Conservation (phyloP, 1,284 basidiomycete species). For the Tausonia pullulans region DNA sequence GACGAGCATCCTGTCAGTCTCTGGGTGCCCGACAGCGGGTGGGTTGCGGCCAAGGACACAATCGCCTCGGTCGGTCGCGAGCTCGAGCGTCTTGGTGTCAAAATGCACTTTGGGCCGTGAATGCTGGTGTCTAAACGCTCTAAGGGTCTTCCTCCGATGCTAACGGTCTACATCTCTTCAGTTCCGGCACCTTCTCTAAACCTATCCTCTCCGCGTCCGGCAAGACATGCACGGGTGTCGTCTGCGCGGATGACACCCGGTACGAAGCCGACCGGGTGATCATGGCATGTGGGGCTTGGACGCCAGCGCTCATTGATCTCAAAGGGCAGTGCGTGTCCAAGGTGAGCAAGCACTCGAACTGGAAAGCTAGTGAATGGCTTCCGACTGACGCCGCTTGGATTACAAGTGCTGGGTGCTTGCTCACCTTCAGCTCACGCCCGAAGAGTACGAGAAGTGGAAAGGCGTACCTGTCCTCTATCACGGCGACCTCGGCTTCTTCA, state of each 20-base stretch:
- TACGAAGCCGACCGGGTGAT: conserved; percentile 29
- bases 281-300: conserved; percentile 34
- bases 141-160: neutral
- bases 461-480: conserved; percentile 53
- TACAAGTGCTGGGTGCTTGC: conserved; percentile 29
- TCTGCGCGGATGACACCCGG: conserved; percentile 26
- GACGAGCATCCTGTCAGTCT: conserved; percentile 2
- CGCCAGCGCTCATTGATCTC: conserved; percentile 29
- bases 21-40: conserved; percentile 23
- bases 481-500: conserved; percentile 21
- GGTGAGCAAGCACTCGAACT: conserved; percentile 17
- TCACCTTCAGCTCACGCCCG: conserved; percentile 52
- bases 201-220: conserved; percentile 22
- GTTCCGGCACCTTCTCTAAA: conserved; percentile 25
- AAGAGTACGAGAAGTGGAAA: conserved; percentile 54
- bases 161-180: neutral
- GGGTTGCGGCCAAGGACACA: conserved; percentile 31
- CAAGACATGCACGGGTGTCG: conserved; percentile 24
- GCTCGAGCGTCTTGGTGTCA: conserved; percentile 26
- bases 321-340: conserved; percentile 33
- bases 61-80: conserved; percentile 29
- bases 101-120: conserved; percentile 24
- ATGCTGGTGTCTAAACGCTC: neutral
- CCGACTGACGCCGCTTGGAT: neutral
- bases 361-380: conserved; percentile 13